These are phyloP conservation scores for Aspergillus olivimuriae DNA, from an alignment of 495 filamentous ascomycete genomes.

Conservation along the genomic window DNA sequence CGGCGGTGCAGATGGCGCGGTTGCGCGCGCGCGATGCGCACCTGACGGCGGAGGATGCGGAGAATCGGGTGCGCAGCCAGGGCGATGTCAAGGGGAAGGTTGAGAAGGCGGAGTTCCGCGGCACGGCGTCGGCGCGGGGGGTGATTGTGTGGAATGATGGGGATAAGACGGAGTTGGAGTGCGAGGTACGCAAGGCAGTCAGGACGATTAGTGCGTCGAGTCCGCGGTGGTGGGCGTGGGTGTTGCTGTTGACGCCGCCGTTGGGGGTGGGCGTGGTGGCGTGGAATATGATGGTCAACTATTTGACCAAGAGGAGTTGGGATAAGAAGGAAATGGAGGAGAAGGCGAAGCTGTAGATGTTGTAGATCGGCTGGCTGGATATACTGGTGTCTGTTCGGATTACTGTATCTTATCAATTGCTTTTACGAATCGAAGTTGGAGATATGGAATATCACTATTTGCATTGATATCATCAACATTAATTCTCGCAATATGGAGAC, in stretches of 20 bases:
- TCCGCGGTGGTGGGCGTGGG: conserved; percentile 75
- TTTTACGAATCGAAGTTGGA: too few species aligned
- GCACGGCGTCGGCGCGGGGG: conserved; percentile 49
- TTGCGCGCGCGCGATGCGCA: conserved; percentile 64
- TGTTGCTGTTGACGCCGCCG: conserved; percentile 66
- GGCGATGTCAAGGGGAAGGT: conserved; percentile 79
- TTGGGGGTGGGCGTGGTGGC: conserved; percentile 56
- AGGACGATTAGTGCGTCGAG: conserved; percentile 51
- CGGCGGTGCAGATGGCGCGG: conserved; percentile 70
- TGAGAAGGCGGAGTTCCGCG: conserved; percentile 56
- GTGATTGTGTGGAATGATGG: conserved; percentile 86
- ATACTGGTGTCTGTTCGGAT: not conserved
- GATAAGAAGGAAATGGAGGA: conserved; percentile 55
- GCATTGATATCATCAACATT: not conserved
- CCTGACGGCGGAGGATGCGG: conserved; percentile 70
- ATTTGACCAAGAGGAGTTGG: conserved; percentile 63
- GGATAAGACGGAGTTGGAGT: conserved; percentile 56
- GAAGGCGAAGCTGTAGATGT: conserved; percentile 58
- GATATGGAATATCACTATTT: too few species aligned
- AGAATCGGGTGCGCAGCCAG: conserved; percentile 76
- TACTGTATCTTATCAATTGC: too few species aligned
- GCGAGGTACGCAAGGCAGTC: conserved; percentile 58
- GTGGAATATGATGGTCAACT: conserved; percentile 63
- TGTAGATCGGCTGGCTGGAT: not conserved
- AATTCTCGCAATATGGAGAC: too few species aligned